Evolutionary conservation across 805 yeast genomes (phyloP).

Genomic region (Candida krabiensis): DNA sequence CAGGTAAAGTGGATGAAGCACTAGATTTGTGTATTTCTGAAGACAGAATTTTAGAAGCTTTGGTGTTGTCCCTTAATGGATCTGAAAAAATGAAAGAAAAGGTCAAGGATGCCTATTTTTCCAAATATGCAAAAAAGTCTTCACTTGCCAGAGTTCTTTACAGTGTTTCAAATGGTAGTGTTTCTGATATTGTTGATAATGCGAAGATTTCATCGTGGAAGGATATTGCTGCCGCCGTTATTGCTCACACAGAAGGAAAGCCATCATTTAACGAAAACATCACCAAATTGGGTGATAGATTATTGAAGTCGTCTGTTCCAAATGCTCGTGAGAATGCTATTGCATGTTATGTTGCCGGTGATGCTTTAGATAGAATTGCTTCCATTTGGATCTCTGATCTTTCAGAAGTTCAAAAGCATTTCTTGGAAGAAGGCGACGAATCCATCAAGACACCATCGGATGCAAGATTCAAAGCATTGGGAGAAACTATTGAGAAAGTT

Average conservation of each 20-base stretch:
- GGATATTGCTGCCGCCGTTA: constrained; percentile 68
- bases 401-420: constrained; percentile 39
- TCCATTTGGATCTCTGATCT: constrained; percentile 81
- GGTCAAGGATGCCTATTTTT: constrained; percentile 72
- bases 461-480: constrained; percentile 80
- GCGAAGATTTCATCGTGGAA: constrained; percentile 83
- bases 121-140: constrained; percentile 48
- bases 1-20: constrained; percentile 66
- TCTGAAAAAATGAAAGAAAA: constrained; percentile 59
- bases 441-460: constrained; percentile 64
- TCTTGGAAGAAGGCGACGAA: constrained; percentile 46
- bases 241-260: constrained; percentile 51
- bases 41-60: constrained; percentile 72
- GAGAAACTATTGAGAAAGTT: constrained; percentile 80
- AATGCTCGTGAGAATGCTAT: constrained; percentile 71
- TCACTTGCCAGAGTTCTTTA: constrained; percentile 74
- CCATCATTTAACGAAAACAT: constrained; percentile 55
- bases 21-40: constrained; percentile 63
- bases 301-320: constrained; percentile 43
- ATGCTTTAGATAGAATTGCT: constrained; percentile 75
- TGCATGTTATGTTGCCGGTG: constrained; percentile 75
- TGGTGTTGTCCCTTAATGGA: constrained; percentile 73
- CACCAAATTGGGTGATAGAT: constrained; percentile 74
- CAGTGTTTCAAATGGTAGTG: constrained; percentile 53
- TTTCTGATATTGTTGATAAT: constrained; percentile 71